Evolutionary conservation across 1,284 basidiomycete species (phyloP).

Genomic region (Ustanciosporium gigantosporum): DNA sequence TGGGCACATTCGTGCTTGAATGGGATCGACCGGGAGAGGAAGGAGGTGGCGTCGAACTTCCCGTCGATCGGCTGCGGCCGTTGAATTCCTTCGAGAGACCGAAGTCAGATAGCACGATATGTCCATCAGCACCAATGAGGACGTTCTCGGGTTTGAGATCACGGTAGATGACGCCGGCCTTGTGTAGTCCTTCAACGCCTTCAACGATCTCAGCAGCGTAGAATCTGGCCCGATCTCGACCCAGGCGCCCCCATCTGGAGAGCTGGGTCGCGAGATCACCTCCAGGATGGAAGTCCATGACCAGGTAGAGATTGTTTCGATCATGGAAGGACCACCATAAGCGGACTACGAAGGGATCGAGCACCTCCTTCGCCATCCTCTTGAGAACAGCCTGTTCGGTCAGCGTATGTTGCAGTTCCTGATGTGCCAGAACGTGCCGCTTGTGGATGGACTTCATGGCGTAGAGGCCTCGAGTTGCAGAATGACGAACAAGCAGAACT

Average conservation of each 20-base stretch:
- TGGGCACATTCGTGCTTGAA: constrained; percentile 65
- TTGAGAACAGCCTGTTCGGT: constrained; percentile 64
- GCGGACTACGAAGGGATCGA: constrained; percentile 59
- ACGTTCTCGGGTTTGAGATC: constrained; percentile 99
- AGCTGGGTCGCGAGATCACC: constrained; percentile 83
- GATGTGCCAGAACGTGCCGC: constrained; percentile 59
- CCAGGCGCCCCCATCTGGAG: constrained; percentile 88
- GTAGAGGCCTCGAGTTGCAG: constrained; percentile 45
- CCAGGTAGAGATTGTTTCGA: constrained; percentile 58
- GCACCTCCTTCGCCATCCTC: constrained; percentile 69
- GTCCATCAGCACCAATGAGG: constrained; percentile 94
- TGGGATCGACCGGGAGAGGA: constrained; percentile 62
- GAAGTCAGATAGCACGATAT: constrained; percentile 99
- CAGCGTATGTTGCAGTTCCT: constrained; percentile 59
- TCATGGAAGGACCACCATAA: constrained; percentile 61
- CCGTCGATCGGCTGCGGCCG: constrained; percentile 74
- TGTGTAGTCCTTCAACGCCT: constrained; percentile 94
- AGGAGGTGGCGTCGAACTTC: constrained; percentile 79
- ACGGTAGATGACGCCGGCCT: constrained; percentile 99
- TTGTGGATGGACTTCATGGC: constrained; percentile 61
- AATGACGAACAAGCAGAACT: constrained; percentile 57
- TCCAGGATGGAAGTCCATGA: constrained; percentile 84
- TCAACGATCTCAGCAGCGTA: constrained; percentile 99
- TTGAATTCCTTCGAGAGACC: constrained; percentile 78
- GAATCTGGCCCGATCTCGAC: constrained; percentile 90